phyloP scores from a whole-genome alignment of 352 stramenopile species.

The Globisporangium paddicum region DNA sequence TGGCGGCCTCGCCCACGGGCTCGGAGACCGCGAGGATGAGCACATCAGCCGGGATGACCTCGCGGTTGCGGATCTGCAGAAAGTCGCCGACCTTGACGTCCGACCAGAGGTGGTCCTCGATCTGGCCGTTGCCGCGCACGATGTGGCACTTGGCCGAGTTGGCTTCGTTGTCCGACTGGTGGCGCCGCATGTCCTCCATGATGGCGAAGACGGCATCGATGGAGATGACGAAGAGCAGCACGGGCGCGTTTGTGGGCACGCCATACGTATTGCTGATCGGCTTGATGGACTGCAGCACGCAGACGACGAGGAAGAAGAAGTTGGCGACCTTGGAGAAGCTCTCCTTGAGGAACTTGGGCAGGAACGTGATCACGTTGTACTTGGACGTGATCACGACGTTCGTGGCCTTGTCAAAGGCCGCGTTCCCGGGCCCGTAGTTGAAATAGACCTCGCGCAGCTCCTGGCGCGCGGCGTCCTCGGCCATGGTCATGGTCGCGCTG shows the following conservation, averaged over 20 bases:
- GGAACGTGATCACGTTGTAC: constrained; percentile 84
- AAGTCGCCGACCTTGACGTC: constrained; percentile 87
- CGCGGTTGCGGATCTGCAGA: constrained; percentile 68
- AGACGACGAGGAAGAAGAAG: constrained; percentile 92
- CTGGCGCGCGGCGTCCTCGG: constrained; percentile 10
- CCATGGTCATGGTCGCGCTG: constrained; percentile 7
- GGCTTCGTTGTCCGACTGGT: constrained; percentile 76
- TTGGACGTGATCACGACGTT: constrained; percentile 91
- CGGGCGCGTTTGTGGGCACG: constrained; percentile 67
- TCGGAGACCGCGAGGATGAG: constrained; percentile 78
- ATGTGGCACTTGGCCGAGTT: constrained; percentile 76
- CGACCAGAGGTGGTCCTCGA: constrained; percentile 76
- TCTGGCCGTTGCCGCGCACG: constrained; percentile 43
- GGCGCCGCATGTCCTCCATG: constrained; percentile 81
- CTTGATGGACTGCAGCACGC: constrained; percentile 81
- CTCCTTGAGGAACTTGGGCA: constrained; percentile 88
- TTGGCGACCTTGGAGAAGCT: constrained; percentile 90
- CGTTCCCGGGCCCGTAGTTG: constrained; percentile 65
- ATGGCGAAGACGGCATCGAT: constrained; percentile 88
- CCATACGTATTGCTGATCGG: constrained; percentile 82
- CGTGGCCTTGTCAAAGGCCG: constrained; percentile 54
- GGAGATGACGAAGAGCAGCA: constrained; percentile 88
- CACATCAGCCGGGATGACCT: constrained; percentile 82
- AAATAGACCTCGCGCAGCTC: constrained; percentile 64
- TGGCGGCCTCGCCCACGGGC: constrained; percentile 56